Conservation (phyloP, 768 basidiomycete species). For the Peribolospora kevripleyi region DNA sequence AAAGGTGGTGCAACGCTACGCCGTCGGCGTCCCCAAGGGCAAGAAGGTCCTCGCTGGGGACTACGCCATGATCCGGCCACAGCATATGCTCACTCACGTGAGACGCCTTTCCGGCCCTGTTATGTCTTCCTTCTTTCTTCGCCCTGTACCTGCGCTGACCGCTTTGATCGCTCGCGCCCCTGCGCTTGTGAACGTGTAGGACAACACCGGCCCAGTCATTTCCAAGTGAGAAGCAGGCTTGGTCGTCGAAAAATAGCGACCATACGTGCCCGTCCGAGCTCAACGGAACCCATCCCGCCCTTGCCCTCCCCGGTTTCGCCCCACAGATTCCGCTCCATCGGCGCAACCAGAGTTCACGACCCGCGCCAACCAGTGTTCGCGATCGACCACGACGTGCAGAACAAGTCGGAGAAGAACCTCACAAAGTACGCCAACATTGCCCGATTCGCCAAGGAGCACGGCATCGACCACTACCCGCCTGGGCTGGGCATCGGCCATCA, state of each 20-base stretch:
- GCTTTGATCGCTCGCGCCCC: not conserved
- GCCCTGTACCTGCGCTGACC: not conserved
- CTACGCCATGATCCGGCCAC: slow-evolving; percentile 97
- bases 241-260: too few species aligned
- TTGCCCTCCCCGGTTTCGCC: not conserved
- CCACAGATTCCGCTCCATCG: slow-evolving; percentile 73
- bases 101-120: slow-evolving; percentile 1
- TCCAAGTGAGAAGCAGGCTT: slow-evolving; percentile 43
- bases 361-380: slow-evolving; percentile 78
- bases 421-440: slow-evolving; percentile 82
- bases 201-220: slow-evolving; percentile 95
- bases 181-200: slow-evolving; percentile 18
- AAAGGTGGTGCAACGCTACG: slow-evolving; percentile 92
- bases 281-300: not conserved
- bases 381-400: slow-evolving; percentile 95
- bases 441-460: slow-evolving; percentile 57
- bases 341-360: slow-evolving; percentile 58
- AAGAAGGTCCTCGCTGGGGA: slow-evolving; percentile 75
- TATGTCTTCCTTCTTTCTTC: not conserved
- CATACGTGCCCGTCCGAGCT: not conserved
- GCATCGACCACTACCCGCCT: slow-evolving; percentile 86
- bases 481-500: slow-evolving; percentile 97
- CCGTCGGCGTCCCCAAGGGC: slow-evolving; percentile 60
- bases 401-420: slow-evolving; percentile 66
- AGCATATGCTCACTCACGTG: slow-evolving; percentile 86